Percentiles rank a stretch among this genome's conserved stretches.
These are phyloP conservation scores for Chaetomium sp. DNA, from an alignment of 2,329 filamentous ascomycete species.

Conservation along the genomic window DNA sequence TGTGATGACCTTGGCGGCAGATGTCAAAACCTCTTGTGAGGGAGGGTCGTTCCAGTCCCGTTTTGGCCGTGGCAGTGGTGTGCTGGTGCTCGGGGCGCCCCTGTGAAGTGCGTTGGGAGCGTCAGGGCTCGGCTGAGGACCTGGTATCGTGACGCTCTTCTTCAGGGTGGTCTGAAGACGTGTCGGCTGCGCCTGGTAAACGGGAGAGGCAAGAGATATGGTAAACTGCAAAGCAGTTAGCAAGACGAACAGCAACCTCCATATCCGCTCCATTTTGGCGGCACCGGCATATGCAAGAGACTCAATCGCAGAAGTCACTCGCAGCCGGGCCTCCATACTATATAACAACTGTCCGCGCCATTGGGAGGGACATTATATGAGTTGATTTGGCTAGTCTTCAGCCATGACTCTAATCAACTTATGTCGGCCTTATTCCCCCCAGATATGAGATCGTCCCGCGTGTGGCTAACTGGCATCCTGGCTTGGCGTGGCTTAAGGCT, in stretches of 20 bases:
- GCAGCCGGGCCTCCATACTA: background rate
- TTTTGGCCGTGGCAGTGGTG: background rate
- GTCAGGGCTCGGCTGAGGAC: background rate
- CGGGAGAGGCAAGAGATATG: background rate
- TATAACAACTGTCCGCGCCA: conserved; percentile 1
- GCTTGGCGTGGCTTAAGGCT: background rate
- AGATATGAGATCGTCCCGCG: conserved; percentile 3
- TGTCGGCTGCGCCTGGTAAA: background rate
- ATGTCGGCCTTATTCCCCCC: background rate
- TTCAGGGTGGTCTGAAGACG: background rate
- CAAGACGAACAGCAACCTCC: conserved; percentile 15
- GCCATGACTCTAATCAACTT: conserved; percentile 18
- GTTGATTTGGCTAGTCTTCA: conserved; percentile 10
- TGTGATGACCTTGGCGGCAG: conserved; percentile 39
- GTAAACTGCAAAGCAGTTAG: conserved; percentile 23
- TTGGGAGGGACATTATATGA: background rate
- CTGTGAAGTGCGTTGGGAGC: background rate
- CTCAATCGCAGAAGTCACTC: background rate
- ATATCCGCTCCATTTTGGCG: conserved; percentile 14
- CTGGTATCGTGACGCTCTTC: background rate
- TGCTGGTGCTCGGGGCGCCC: background rate
- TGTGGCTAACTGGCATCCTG: conserved; percentile 13
- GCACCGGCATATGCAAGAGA: background rate
- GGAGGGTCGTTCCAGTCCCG: conserved; percentile 9
- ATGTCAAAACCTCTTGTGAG: conserved; percentile 15